phyloP scores from a whole-genome alignment of 345 rosid genomes.

The Crucihimalaya himalaica region DNA sequence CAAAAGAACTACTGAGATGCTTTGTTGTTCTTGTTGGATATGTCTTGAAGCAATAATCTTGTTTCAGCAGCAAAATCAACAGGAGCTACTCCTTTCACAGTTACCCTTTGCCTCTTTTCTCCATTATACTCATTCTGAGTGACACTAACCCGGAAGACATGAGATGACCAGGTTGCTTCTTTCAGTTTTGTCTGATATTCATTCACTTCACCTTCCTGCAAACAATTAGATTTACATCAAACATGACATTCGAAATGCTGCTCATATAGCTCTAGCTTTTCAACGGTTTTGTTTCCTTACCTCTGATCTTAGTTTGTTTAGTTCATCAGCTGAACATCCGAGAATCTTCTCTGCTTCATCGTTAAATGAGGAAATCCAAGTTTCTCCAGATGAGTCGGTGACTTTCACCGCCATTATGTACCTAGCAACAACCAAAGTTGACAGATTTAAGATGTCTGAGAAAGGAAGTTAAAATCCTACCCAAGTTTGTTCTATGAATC shows the following conservation, averaged over 20 bases:
- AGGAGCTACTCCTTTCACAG: constrained; percentile 65
- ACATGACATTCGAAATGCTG: neutral
- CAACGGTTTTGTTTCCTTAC: constrained; percentile 34
- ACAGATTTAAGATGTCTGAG: constrained; percentile 1
- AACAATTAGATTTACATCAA: neutral
- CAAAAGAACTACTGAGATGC: constrained; percentile 36
- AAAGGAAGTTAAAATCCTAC: neutral
- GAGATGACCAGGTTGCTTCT: constrained; percentile 81
- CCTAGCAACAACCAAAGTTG: constrained; percentile 41
- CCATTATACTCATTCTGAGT: constrained; percentile 75
- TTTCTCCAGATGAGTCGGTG: constrained; percentile 79
- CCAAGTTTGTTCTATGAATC: neutral
- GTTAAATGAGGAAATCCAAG: constrained; percentile 77
- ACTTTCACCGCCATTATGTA: constrained; percentile 74
- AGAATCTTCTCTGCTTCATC: constrained; percentile 75
- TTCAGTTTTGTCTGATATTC: constrained; percentile 66
- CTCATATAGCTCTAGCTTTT: neutral
- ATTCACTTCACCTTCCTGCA: constrained; percentile 58
- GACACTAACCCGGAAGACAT: constrained; percentile 70
- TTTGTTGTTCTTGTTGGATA: constrained; percentile 59
- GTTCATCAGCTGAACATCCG: constrained; percentile 86
- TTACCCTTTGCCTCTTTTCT: constrained; percentile 90
- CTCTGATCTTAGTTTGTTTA: constrained; percentile 65
- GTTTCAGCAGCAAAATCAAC: constrained; percentile 81
- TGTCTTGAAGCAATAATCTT: constrained; percentile 69